Conservation (phyloP, 257 asterid species). For the Fraxinus excelsior region DNA sequence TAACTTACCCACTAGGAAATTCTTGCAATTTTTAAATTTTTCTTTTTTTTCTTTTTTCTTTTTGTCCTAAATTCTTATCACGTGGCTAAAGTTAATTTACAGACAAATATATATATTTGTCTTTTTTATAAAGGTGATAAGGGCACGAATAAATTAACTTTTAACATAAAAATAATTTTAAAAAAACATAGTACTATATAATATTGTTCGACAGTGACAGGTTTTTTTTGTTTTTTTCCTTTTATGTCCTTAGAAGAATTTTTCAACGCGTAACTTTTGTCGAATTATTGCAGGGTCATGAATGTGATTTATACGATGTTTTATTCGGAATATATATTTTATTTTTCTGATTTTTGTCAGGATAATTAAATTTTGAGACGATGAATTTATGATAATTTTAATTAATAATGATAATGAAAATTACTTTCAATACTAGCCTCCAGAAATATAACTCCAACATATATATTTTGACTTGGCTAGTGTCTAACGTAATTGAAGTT, state of each 20-base stretch:
- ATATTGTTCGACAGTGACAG: background rate
- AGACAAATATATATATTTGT: background rate
- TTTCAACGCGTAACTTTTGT: conserved; percentile 19
- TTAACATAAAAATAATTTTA: background rate
- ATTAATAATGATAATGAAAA: background rate
- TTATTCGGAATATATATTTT: too few species aligned
- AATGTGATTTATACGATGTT: background rate
- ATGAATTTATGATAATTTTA: too few species aligned
- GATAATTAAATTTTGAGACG: too few species aligned
- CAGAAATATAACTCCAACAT: background rate
- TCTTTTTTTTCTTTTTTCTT: too few species aligned
- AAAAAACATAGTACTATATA: background rate
- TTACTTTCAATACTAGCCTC: background rate
- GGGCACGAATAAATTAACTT: background rate
- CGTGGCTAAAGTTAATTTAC: background rate
- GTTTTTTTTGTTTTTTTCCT: background rate
- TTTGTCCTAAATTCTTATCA: conserved; percentile 1
- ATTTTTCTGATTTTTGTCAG: too few species aligned
- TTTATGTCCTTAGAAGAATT: conserved; percentile 17
- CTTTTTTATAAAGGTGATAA: background rate
- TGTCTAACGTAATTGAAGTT: conserved; percentile 5
- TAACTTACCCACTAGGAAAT: background rate
- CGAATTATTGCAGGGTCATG: background rate
- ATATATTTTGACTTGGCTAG: background rate
- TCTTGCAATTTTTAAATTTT: background rate